Conservation (phyloP, 148 eudicot genomes). For the Amaranthus palmeri region DNA sequence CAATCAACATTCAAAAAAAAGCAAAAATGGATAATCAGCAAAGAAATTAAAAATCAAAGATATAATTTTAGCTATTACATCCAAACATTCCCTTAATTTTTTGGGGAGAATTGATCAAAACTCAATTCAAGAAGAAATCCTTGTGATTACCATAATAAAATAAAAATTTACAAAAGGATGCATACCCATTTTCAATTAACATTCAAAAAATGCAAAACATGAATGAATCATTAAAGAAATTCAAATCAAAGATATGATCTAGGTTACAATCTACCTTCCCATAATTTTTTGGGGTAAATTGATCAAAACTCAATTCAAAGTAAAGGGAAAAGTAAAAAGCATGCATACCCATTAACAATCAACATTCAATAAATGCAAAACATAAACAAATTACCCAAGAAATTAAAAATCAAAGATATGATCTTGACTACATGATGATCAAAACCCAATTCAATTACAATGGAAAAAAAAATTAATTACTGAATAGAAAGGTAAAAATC, state of each 20-base stretch:
- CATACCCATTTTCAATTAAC: constrained; percentile 7
- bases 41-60: background rate
- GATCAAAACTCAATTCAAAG: too few relatives aligned
- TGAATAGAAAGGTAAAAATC: background rate
- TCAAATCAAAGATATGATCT: background rate
- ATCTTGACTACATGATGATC: background rate
- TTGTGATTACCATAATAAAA: background rate
- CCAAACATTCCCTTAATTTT: too few relatives aligned
- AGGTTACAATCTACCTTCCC: too few relatives aligned
- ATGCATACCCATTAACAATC: background rate
- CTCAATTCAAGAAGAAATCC: background rate
- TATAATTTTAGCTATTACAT: too few relatives aligned
- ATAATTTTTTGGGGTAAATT: too few relatives aligned
- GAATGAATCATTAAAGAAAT: background rate
- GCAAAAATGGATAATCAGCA: background rate
- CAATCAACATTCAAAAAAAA: background rate
- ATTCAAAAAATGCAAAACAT: constrained; percentile 7
- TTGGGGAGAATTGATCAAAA: too few relatives aligned
- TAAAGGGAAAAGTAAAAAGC: background rate
- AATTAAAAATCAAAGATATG: background rate
- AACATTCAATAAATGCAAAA: constrained; percentile 11
- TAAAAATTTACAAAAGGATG: background rate
- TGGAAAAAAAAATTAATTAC: background rate
- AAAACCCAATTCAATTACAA: background rate
- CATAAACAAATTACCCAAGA: background rate